Conservation (phyloP, 192 early-diverging fungal species). For the Entomortierella beljakovae region DNA sequence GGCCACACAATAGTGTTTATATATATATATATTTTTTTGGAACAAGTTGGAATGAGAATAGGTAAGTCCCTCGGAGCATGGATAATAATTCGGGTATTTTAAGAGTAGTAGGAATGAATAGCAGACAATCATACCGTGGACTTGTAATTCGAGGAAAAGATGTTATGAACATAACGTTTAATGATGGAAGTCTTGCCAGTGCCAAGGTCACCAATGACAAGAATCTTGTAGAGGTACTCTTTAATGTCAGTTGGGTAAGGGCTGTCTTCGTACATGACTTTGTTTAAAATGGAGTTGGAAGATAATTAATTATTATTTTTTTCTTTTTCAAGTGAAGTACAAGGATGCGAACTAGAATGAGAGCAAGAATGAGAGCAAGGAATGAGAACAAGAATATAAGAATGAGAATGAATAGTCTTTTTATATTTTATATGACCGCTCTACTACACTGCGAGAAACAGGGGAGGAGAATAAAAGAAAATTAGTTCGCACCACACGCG, state of each 20-base stretch:
- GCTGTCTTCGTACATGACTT: constrained; percentile 31
- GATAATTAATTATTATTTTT: background rate
- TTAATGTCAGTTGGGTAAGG: constrained; percentile 54
- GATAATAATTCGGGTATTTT: too few relatives aligned
- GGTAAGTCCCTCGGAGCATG: too few relatives aligned
- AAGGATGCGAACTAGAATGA: background rate
- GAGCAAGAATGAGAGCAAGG: too few relatives aligned
- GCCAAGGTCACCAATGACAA: constrained; percentile 69
- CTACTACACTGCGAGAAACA: too few relatives aligned
- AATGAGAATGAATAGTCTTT: too few relatives aligned
- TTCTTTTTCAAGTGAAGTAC: background rate
- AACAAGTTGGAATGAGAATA: background rate
- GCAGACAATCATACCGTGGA: constrained; percentile 67
- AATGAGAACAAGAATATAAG: too few relatives aligned
- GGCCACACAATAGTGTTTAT: background rate
- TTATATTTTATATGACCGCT: too few relatives aligned
- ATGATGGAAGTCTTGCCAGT: constrained; percentile 73
- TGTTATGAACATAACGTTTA: constrained; percentile 70
- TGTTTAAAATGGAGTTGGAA: too few relatives aligned
- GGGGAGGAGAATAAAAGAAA: too few relatives aligned
- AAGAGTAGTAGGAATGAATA: too few relatives aligned
- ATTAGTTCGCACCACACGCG: too few relatives aligned
- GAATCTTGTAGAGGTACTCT: constrained; percentile 72
- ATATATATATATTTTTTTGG: background rate
- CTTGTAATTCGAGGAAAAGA: constrained; percentile 67